Base-by-base conservation (phyloP, 352 stramenopile genomes). In the Phytophthora citricola region DNA sequence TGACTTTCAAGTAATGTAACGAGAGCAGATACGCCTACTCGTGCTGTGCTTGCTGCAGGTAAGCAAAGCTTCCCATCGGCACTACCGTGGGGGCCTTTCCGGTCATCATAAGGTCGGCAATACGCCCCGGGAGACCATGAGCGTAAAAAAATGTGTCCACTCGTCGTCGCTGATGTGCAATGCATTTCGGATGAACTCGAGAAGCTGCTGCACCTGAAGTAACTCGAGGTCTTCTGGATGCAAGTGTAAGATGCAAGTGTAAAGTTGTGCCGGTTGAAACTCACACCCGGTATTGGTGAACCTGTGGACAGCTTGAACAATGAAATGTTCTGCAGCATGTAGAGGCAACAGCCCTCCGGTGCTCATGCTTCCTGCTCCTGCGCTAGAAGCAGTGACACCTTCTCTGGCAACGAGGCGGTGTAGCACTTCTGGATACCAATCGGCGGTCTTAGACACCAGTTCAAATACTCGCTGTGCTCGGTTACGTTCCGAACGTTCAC, bases 401-500 rank as follows among this genome's bases (percentile, higher is more conserved):
- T 89, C 78, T 27, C 78, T 75, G 11, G 53, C 59, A 36, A 89
- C 31, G 32, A 92, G 57, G 4, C 79, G 70, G 7, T 66, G 67
- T 43, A 93, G 67, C 31, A 92, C 27, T 5, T 84, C 83, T 0
- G 64, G 54, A 34, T 88, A 92, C 85, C 85, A 93, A 17, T 63
- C 39, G 27, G 71, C 66, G 2, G 48, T 70, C 2, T 73, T 67
- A 11, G 84, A 45, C 14, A 71, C 73, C 27, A 63, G 55, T 15
- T 63, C 56, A 4, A 72, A 58, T 4, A 75, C 43, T 24, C 83
- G 81, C 5, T 88, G 66, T 26, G 46, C 22, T 15, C 83, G 83
- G 1, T 79, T 55, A 15, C 48, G 17, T 56, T 93, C 85, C 3
- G 85, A 81, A 0, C 47, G 46, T 20, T 65, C 50, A n/a, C 83